A percentile compares a stretch with the other conserved stretches of the same genome.
phyloP scores from a whole-genome alignment of 164 flowering plant genomes.

The Vitis amurensis region DNA sequence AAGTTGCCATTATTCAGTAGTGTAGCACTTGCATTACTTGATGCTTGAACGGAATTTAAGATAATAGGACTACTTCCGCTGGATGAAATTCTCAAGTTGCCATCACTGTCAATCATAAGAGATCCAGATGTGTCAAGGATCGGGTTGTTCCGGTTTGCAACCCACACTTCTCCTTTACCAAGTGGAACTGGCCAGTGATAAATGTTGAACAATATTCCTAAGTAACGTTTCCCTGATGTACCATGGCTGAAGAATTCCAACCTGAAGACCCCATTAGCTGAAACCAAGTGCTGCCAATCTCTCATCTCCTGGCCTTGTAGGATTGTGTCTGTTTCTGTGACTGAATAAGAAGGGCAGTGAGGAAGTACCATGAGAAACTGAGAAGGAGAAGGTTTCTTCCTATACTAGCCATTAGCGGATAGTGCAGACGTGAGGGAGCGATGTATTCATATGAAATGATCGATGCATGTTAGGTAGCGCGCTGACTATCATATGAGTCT shows the following conservation, averaged over 20 bases:
- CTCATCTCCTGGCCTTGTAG: slow-evolving; percentile 11
- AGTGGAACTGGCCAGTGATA: neutral
- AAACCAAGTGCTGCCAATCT: slow-evolving; percentile 10
- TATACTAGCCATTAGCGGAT: no score
- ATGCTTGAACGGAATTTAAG: neutral
- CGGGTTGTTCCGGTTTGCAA: slow-evolving; percentile 20
- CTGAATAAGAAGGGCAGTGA: neutral
- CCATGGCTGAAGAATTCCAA: slow-evolving; percentile 13
- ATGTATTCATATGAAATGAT: no score
- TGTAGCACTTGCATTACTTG: slow-evolving; percentile 11
- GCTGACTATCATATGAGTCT: no score
- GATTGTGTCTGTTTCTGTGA: slow-evolving; percentile 1
- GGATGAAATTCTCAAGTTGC: slow-evolving; percentile 9
- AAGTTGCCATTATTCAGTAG: slow-evolving; percentile 30
- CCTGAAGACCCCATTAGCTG: slow-evolving; percentile 11
- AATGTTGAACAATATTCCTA: slow-evolving; percentile 8
- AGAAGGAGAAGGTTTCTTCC: no score
- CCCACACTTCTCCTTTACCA: neutral
- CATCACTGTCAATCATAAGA: slow-evolving; percentile 7
- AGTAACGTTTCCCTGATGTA: neutral
- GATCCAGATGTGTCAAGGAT: neutral
- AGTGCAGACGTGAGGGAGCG: no score
- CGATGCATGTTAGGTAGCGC: no score
- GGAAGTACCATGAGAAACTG: no score
- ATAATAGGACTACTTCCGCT: neutral